Evolutionary conservation across 768 basidiomycete genomes (phyloP).

Genomic region (Lactarius indigo): DNA sequence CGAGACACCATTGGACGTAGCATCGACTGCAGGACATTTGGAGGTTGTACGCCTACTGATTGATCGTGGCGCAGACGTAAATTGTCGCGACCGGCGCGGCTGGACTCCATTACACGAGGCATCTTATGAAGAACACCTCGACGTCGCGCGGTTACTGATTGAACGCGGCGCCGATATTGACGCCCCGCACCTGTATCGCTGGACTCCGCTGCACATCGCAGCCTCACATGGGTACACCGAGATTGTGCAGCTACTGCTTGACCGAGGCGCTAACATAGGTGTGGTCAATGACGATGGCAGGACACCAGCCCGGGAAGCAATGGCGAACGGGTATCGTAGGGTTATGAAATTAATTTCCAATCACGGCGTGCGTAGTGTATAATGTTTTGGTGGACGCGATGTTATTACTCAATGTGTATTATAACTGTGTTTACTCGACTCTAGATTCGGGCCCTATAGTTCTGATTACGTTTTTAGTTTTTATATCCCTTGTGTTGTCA

Average conservation of each 20-base stretch:
- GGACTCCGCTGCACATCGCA: not conserved
- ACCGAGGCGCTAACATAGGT: not conserved
- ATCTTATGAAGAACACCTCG: not conserved
- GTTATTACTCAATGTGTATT: too few relatives aligned
- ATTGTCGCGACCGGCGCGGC: not conserved
- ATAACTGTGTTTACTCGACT: too few relatives aligned
- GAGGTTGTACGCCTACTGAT: not conserved
- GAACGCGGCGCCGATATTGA: not conserved
- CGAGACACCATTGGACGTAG: not conserved
- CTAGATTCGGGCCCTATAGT: too few relatives aligned
- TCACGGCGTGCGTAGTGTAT: too few relatives aligned
- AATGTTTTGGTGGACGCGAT: too few relatives aligned
- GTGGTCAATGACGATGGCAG: not conserved
- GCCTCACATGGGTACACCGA: not conserved
- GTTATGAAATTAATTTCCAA: too few relatives aligned
- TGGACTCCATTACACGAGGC: not conserved
- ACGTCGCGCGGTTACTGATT: not conserved
- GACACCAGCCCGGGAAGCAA: not conserved
- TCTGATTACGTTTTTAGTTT: too few relatives aligned
- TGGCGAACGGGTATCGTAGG: too few relatives aligned
- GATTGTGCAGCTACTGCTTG: not conserved
- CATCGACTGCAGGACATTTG: not conserved
- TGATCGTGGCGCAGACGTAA: not conserved
- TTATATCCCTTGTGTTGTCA: too few relatives aligned
- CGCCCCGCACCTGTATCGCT: fast-evolving